Conservation (phyloP, 441 rosid genomes). For the Biscutella laevigata region DNA sequence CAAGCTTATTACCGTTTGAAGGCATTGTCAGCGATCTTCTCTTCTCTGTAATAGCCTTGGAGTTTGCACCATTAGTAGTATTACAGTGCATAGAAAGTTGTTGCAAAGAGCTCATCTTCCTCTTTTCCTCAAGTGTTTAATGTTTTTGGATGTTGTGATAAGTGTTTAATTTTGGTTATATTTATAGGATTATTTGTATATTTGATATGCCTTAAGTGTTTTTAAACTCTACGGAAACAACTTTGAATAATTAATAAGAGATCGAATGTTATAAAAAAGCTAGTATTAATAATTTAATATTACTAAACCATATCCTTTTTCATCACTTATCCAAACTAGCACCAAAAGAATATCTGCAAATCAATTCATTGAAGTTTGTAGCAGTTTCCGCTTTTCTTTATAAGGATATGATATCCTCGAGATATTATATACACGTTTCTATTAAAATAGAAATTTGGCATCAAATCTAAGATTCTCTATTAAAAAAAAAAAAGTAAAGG, state of each 20-base stretch:
- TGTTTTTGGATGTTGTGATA: constrained; percentile 4
- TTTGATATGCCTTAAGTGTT: neutral
- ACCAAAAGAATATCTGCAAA: neutral
- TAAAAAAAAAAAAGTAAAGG: constrained; percentile 15
- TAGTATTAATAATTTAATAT: neutral
- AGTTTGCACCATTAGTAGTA: constrained; percentile 13
- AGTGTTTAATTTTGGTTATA: neutral
- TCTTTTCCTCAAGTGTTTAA: neutral
- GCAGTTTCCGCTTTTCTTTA: neutral
- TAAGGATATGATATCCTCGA: neutral
- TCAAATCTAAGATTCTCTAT: constrained; percentile 20
- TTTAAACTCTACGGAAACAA: constrained; percentile 11
- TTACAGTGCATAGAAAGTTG: constrained; percentile 5
- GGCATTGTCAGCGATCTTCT: constrained; percentile 7
- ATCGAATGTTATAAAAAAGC: constrained; percentile 1
- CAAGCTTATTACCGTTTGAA: neutral
- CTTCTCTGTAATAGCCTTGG: constrained; percentile 17
- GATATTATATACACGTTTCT: neutral
- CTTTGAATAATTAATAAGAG: neutral
- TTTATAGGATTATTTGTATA: constrained; percentile 11
- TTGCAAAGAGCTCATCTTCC: constrained; percentile 19
- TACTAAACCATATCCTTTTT: constrained; percentile 13
- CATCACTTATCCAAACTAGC: constrained; percentile 8
- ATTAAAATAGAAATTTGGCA: constrained; percentile 10
- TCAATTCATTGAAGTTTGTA: neutral